These are phyloP conservation scores for Nepenthes alata DNA, from an alignment of 179 eudicot genomes.

Conservation along the genomic window DNA sequence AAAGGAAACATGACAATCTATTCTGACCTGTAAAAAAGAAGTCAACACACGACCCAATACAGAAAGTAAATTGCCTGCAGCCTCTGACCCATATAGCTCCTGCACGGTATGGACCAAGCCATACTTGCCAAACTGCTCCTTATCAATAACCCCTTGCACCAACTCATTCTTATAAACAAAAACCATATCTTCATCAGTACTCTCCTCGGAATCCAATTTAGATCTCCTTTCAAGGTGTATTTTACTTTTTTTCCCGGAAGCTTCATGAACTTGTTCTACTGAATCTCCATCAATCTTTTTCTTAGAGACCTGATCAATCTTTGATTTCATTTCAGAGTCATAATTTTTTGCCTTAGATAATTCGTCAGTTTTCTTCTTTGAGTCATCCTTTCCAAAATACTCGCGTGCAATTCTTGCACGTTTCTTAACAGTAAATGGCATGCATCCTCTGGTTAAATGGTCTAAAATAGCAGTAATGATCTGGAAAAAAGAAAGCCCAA, in stretches of 20 bases:
- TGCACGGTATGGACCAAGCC: conserved; percentile 95
- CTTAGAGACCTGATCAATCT: conserved; percentile 10
- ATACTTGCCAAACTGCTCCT: conserved; percentile 98
- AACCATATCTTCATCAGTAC: conserved; percentile 57
- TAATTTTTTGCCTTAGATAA: conserved; percentile 1
- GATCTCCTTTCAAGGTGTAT: not conserved
- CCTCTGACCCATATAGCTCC: conserved; percentile 78
- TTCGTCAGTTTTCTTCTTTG: conserved; percentile 21
- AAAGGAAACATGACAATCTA: not conserved
- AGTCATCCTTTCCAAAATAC: conserved; percentile 45
- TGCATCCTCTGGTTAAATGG: conserved; percentile 54
- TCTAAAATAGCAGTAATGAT: conserved; percentile 73
- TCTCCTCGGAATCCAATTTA: conserved; percentile 17
- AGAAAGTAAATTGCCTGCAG: conserved; percentile 85
- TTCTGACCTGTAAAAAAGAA: conserved; percentile 59
- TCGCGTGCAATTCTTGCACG: conserved; percentile 69
- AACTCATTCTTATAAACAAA: conserved; percentile 77
- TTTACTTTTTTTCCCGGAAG: conserved; percentile 6
- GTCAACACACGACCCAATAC: conserved; percentile 82
- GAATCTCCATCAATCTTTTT: conserved; percentile 1
- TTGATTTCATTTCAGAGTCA: conserved; percentile 7
- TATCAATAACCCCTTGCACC: conserved; percentile 94
- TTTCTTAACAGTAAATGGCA: conserved; percentile 72
- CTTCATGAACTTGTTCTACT: conserved; percentile 11
- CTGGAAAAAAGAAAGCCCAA: conserved; percentile 23